Percentiles rank a stretch among this genome's conserved stretches.
Conservation (phyloP, 768 basidiomycete species). For the Hypholoma fasciculare region DNA sequence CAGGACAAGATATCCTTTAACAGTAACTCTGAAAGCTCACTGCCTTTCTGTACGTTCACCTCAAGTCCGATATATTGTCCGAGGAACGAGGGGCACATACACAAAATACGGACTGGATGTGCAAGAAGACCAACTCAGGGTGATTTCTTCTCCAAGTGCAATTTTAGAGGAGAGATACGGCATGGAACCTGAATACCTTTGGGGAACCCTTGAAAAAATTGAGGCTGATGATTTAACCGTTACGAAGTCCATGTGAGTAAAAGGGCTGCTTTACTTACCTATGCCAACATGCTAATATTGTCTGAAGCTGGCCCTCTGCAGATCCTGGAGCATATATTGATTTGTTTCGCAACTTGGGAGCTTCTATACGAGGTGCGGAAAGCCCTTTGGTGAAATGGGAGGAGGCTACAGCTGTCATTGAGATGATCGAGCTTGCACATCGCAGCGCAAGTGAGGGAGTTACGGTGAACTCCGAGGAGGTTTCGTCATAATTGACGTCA, state of each 20-base stretch:
- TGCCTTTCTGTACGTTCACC: constrained; percentile 64
- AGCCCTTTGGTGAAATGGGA: constrained; percentile 69
- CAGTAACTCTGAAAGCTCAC: constrained; percentile 66
- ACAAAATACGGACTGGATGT: constrained; percentile 76
- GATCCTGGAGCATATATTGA: constrained; percentile 58
- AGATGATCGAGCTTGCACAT: constrained; percentile 76
- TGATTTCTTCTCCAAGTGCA: constrained; percentile 43
- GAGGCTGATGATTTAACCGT: constrained; percentile 44
- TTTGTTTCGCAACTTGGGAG: constrained; percentile 67
- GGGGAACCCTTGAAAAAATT: constrained; percentile 62
- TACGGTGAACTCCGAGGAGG: constrained; percentile 37
- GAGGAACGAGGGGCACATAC: constrained; percentile 71
- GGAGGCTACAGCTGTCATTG: constrained; percentile 69
- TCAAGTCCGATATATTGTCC: constrained; percentile 73
- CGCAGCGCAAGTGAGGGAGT: constrained; percentile 62
- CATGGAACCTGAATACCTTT: constrained; percentile 59
- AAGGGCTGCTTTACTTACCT: background rate
- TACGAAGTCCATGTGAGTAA: constrained; percentile 34
- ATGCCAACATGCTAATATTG: constrained; percentile 7
- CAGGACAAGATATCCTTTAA: constrained; percentile 52
- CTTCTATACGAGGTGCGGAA: constrained; percentile 54
- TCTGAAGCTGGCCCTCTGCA: constrained; percentile 60
- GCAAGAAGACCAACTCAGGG: constrained; percentile 78
- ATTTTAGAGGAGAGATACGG: constrained; percentile 54
- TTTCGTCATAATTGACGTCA: constrained; percentile 21